These are phyloP conservation scores for Sporormia fimetaria DNA, from an alignment of 495 filamentous ascomycete genomes.

Conservation along the genomic window DNA sequence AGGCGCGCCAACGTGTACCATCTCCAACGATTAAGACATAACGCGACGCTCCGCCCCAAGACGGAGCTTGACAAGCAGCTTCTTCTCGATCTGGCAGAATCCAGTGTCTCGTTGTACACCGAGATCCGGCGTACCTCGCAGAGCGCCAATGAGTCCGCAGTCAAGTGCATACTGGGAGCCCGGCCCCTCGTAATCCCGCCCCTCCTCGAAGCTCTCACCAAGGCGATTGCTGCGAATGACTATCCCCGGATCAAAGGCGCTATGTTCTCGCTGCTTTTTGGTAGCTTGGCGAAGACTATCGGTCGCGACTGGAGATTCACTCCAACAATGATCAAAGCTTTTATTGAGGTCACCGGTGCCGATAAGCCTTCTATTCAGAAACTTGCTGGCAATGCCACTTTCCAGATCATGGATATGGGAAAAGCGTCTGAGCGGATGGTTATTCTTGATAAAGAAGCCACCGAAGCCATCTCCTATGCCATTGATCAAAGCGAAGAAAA, in stretches of 20 bases:
- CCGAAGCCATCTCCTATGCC: conserved; percentile 52
- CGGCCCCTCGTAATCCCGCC: conserved; percentile 79
- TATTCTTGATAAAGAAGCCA: conserved; percentile 60
- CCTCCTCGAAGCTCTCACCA: conserved; percentile 64
- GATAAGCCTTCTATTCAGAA: conserved; percentile 92
- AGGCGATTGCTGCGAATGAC: conserved; percentile 71
- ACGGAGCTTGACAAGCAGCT: conserved; percentile 74
- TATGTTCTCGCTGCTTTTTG: conserved; percentile 78
- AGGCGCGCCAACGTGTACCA: conserved; percentile 91
- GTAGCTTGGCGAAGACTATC: conserved; percentile 76
- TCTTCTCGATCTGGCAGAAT: conserved; percentile 78
- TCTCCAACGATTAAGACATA: conserved; percentile 82
- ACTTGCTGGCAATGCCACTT: conserved; percentile 67
- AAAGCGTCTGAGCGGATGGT: conserved; percentile 76
- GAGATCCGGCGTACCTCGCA: conserved; percentile 92
- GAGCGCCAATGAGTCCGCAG: conserved; percentile 77
- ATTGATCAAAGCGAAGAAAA: conserved; percentile 33
- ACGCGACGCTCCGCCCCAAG: conserved; percentile 72
- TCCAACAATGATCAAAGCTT: conserved; percentile 71
- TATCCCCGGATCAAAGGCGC: conserved; percentile 87
- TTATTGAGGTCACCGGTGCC: conserved; percentile 76
- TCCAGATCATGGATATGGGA: conserved; percentile 83
- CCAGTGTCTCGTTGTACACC: conserved; percentile 85
- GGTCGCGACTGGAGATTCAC: conserved; percentile 88
- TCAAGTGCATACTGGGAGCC: conserved; percentile 82